Conservation (phyloP, 805 yeast genomes). For the Kregervanrija delftensis region DNA sequence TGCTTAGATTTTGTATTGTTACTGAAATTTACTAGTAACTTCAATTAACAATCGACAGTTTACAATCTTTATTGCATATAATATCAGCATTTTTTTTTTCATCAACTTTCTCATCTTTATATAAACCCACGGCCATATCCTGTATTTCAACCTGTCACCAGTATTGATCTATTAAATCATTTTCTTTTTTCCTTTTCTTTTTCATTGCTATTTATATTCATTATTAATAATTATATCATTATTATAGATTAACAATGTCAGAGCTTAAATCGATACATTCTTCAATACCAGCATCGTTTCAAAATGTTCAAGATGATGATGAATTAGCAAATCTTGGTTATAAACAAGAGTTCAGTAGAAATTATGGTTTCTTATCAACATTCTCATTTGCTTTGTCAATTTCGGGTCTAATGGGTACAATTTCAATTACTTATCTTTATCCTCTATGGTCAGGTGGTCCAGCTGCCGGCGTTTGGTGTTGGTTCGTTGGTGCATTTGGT, state of each 20-base stretch:
- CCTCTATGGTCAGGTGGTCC: slow-evolving; percentile 52
- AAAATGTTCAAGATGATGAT: slow-evolving; percentile 21
- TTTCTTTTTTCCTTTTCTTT: too few relatives aligned
- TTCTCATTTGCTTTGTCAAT: slow-evolving; percentile 60
- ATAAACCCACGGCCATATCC: too few relatives aligned
- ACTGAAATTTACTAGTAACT: too few relatives aligned
- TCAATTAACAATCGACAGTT: too few relatives aligned
- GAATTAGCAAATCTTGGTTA: slow-evolving; percentile 44
- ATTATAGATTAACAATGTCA: not conserved
- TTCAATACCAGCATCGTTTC: not conserved
- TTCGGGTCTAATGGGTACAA: slow-evolving; percentile 60
- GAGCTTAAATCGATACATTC: slow-evolving; percentile 9
- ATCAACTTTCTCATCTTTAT: too few relatives aligned
- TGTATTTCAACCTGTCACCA: too few relatives aligned
- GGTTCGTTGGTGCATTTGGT: slow-evolving; percentile 49
- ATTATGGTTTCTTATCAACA: slow-evolving; percentile 52
- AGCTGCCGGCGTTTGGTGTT: slow-evolving; percentile 58
- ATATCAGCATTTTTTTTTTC: too few relatives aligned
- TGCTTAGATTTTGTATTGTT: too few relatives aligned
- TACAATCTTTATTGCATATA: too few relatives aligned
- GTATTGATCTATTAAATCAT: too few relatives aligned
- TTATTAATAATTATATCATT: too few relatives aligned
- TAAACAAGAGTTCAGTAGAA: slow-evolving; percentile 53
- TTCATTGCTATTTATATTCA: too few relatives aligned
- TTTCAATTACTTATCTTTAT: slow-evolving; percentile 44